phyloP scores from a whole-genome alignment of 805 yeast genomes.

The Candida ponderosae region DNA sequence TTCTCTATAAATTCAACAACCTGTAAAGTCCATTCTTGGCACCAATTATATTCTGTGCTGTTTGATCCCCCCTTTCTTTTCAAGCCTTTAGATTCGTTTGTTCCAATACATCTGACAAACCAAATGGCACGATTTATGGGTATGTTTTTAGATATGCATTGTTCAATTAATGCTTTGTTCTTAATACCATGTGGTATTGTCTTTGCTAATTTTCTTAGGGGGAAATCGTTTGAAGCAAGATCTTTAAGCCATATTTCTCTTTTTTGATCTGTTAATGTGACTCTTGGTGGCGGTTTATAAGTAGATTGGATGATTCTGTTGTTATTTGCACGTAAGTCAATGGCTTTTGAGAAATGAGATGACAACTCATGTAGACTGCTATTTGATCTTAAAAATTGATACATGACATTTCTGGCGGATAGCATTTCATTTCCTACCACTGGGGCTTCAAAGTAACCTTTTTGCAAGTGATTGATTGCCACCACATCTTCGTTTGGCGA shows the following conservation, averaged over 20 bases:
- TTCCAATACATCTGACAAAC: conserved; percentile 83
- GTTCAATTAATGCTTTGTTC: conserved; percentile 65
- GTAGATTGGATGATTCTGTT: conserved; percentile 41
- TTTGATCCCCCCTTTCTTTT: conserved; percentile 36
- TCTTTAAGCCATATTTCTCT: conserved; percentile 82
- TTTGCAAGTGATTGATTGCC: conserved; percentile 50
- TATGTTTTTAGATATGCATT: conserved; percentile 54
- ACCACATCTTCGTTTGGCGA: conserved; percentile 44
- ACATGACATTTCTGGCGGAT: conserved; percentile 54
- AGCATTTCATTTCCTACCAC: conserved; percentile 58
- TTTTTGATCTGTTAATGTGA: conserved; percentile 82
- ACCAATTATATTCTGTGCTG: conserved; percentile 54
- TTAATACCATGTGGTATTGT: conserved; percentile 89
- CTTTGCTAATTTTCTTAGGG: conserved; percentile 60
- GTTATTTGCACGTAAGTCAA: conserved; percentile 36
- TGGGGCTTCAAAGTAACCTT: conserved; percentile 65
- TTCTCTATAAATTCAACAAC: conserved; percentile 51
- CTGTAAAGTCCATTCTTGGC: conserved; percentile 86
- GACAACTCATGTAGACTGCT: conserved; percentile 41
- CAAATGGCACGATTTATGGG: conserved; percentile 83
- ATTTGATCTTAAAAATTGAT: conserved; percentile 17
- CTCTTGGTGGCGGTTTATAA: conserved; percentile 81
- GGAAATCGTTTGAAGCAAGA: conserved; percentile 57
- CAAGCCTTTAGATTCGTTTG: conserved; percentile 61
- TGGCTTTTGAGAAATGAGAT: conserved; percentile 37